Conservation (phyloP, 1,284 basidiomycete genomes). For the Farysia itapuensis region DNA sequence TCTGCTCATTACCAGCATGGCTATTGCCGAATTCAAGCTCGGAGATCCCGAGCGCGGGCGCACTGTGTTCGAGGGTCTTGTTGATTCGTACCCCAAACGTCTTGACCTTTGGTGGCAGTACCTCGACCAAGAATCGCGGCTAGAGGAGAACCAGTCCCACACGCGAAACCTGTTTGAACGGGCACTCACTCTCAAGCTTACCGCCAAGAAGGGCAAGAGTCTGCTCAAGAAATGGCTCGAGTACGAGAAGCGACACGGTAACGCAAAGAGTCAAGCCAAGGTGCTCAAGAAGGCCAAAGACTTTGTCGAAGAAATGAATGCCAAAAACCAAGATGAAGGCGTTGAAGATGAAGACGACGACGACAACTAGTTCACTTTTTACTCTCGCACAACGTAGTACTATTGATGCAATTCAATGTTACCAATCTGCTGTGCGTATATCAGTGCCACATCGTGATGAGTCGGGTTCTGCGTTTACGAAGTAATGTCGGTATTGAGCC, state of each 20-base stretch:
- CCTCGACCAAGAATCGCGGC: slow-evolving; percentile 85
- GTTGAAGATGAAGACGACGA: slow-evolving; percentile 18
- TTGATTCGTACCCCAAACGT: slow-evolving; percentile 89
- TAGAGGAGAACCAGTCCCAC: slow-evolving; percentile 13
- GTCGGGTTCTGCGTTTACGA: too few relatives aligned
- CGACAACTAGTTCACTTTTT: not conserved
- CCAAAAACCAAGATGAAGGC: slow-evolving; percentile 5
- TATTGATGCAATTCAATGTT: too few relatives aligned
- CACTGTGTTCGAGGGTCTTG: slow-evolving; percentile 93
- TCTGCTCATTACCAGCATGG: slow-evolving; percentile 90
- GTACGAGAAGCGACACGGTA: slow-evolving; percentile 81
- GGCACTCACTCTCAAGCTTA: slow-evolving; percentile 79
- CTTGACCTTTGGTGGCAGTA: slow-evolving; percentile 96
- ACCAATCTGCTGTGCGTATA: too few relatives aligned
- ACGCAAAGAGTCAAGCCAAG: slow-evolving; percentile 75
- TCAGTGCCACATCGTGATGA: too few relatives aligned
- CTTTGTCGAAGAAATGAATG: slow-evolving; percentile 61
- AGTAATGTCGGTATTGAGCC: too few relatives aligned
- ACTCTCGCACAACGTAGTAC: too few relatives aligned
- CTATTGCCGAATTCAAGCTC: slow-evolving; percentile 89
- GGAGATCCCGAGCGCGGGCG: slow-evolving; percentile 92
- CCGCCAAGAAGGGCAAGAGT: slow-evolving; percentile 90
- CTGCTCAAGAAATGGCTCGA: slow-evolving; percentile 87
- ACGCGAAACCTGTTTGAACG: slow-evolving; percentile 77
- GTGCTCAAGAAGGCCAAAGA: slow-evolving; percentile 87